A percentile compares a stretch with the other conserved stretches of the same genome.
phyloP scores from a whole-genome alignment of 352 stramenopile genomes.

The Blastocystis sp. region DNA sequence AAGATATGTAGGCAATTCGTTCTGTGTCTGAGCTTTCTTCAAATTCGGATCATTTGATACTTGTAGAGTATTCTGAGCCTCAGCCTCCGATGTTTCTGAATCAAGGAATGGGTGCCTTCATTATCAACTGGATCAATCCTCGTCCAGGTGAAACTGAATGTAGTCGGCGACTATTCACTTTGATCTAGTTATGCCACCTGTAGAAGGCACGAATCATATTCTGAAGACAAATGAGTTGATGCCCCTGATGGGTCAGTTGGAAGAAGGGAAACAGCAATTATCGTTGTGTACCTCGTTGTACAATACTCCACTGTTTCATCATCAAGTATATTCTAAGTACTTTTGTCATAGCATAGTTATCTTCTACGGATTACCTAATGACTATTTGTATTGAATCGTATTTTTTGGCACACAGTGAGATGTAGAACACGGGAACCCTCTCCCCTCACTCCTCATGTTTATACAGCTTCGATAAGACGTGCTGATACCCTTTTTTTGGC shows the following conservation, averaged over 20 bases:
- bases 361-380: slow-evolving; percentile 30
- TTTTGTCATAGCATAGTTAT: background rate
- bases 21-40: slow-evolving; percentile 17
- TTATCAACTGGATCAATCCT: slow-evolving; percentile 53
- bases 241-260: slow-evolving; percentile 39
- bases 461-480: slow-evolving; percentile 5
- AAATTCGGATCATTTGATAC: slow-evolving; percentile 5
- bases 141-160: background rate
- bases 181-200: background rate
- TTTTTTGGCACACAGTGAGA: background rate
- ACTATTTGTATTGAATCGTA: slow-evolving; percentile 22
- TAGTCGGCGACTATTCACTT: background rate
- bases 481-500: slow-evolving; percentile 27
- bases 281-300: slow-evolving; percentile 29
- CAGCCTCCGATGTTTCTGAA: slow-evolving; percentile 46
- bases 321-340: background rate
- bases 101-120: slow-evolving; percentile 25
- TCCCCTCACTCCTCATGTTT: background rate
- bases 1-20: background rate
- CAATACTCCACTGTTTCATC: slow-evolving; percentile 36
- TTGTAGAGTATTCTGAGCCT: slow-evolving; percentile 41
- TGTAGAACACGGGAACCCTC: slow-evolving; percentile 11
- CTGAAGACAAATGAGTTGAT: slow-evolving; percentile 38
- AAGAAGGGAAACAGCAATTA: slow-evolving; percentile 17
- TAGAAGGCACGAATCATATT: slow-evolving; percentile 8